Evolutionary conservation across 352 stramenopile genomes (phyloP), one percentile per base, ranked within the genome.

Genomic region (Aphanomyces astaci): DNA sequence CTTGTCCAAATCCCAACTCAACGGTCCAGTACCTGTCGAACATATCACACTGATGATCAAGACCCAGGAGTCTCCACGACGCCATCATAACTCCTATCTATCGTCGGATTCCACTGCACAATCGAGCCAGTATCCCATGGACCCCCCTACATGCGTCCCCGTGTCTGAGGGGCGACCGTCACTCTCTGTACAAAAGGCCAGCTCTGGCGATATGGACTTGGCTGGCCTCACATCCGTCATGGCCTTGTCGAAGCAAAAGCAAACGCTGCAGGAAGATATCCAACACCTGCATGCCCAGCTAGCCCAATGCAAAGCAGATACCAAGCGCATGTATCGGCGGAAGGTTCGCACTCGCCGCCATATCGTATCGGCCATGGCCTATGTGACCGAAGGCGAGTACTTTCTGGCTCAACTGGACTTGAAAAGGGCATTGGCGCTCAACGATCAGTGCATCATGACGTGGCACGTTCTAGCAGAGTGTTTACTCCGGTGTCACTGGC

Each of bases 321-420:
- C 36, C 15, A 15, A 7, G 36, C 24, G 51, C 51, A 1, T 24
- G 27, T 19, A 2, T 10, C 4, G 51, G 10, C 10, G 5, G 24
- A 22, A 19, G 24, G 10, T 0, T 25, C 51, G 46, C 19, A 13
- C 27, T 13, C 46, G 25, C 25, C 46, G 25, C 19, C 54, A 63
- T 32, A 3, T 17, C 17, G 7, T 13, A 2, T 28, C 17, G 2
- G 54, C 30, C 31, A 31, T 4, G 2, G 27, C 10, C 11, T 45
- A 59, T 0, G 17, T 52, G 17, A 25, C 1, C 22, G 43, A n/a
- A 2, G 25, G 9, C 31, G 62, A 68, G n/a, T 59, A 59, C 32
- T 68, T 68, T 45, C 7, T 25, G 9, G 62, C 62, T 1, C 51
- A 57, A 31, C 30, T 68, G 17, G 40, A 68, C 24, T 22, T 60